phyloP scores from a whole-genome alignment of 1,284 basidiomycete species.

The Trametes hirsuta region DNA sequence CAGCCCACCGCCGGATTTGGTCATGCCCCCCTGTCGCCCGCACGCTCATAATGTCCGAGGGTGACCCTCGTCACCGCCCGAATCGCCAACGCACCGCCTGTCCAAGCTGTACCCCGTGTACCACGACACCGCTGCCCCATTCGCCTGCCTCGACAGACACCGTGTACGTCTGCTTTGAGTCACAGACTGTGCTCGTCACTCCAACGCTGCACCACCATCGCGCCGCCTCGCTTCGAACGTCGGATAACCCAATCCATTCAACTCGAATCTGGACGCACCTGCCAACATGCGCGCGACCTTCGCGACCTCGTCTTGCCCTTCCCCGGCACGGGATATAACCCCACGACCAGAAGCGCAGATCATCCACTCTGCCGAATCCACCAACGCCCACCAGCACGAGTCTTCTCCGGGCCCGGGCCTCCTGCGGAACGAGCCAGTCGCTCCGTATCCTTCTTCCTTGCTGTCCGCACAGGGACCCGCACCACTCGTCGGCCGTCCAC shows the following conservation, averaged over 20 bases:
- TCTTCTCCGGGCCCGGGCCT: background rate
- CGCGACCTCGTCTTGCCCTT: slow-evolving; percentile 2
- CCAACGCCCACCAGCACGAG: background rate
- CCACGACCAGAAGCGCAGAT: slow-evolving; percentile 21
- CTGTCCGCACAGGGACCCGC: background rate
- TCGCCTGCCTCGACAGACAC: background rate
- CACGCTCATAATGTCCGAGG: slow-evolving; percentile 8
- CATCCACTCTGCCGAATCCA: slow-evolving; percentile 1
- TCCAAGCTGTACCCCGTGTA: background rate
- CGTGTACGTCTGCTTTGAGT: slow-evolving; percentile 3
- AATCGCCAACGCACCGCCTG: slow-evolving; percentile 2
- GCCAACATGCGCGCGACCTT: slow-evolving; percentile 22
- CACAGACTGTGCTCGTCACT: background rate
- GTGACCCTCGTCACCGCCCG: slow-evolving; percentile 1
- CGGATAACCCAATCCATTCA: slow-evolving; percentile 3
- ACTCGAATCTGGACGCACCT: background rate
- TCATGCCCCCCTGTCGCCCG: slow-evolving; percentile 13
- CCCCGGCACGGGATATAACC: slow-evolving; percentile 21
- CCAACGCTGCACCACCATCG: slow-evolving; percentile 11
- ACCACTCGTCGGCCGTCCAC: background rate
- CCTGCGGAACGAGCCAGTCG: background rate
- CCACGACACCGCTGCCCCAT: background rate
- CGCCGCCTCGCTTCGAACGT: background rate
- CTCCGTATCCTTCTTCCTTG: background rate
- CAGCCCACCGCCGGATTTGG: slow-evolving; percentile 8